Base-by-base conservation (phyloP, 257 asterid genomes). In the Lantana camara region DNA sequence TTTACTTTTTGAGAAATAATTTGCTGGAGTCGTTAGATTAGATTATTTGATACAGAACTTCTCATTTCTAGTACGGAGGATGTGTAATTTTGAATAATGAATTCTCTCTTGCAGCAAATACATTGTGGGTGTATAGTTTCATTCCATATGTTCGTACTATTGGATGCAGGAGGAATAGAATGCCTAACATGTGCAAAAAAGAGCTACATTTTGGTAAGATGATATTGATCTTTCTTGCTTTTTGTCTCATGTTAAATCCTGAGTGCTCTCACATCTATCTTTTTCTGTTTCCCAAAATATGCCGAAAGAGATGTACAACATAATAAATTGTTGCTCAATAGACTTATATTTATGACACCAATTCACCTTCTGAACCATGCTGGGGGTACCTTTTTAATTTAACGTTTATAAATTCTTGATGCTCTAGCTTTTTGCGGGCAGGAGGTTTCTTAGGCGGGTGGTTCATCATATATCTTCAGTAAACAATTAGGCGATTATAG, bases 91-190 rank as follows among this genome's bases (percentile, higher is more conserved):
- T 71, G 50, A 61, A 56, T 68, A 61, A 35, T 46, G 63, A 29
- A 45, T 67, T 68, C 64, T 71, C 64, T 58, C 60, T 40, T 88
- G 90, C 98, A 94, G 99, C 90, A 94, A 84, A 86, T 94, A 75
- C 99, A 94, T 68, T 94, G 99, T 66, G 99, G 99, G 44, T 94
- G 99, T 73, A 94, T 94, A 48, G 98, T 86, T 58, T 90, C 99
- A 56, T 94, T 94, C 88, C 99, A 94, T 81, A 88, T 82, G 94
- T 94, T 90, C 53, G 97, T 94, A 58, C 85, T 94, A 27, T 81
- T 94, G 91, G 99, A 94, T 85, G 96, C 98, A 29, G 99, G 99
- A 65, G 99, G 99, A 38, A 94, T 94, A 72, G 96, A 94, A 73
- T 94, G 99, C 85, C 67, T 90, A 60, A 71, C 96, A 30, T 94